A percentile compares a stretch with the other conserved stretches of the same genome.
Evolutionary conservation across 106 monocot species (phyloP).

Genomic region (Xerophyta viscosa): DNA sequence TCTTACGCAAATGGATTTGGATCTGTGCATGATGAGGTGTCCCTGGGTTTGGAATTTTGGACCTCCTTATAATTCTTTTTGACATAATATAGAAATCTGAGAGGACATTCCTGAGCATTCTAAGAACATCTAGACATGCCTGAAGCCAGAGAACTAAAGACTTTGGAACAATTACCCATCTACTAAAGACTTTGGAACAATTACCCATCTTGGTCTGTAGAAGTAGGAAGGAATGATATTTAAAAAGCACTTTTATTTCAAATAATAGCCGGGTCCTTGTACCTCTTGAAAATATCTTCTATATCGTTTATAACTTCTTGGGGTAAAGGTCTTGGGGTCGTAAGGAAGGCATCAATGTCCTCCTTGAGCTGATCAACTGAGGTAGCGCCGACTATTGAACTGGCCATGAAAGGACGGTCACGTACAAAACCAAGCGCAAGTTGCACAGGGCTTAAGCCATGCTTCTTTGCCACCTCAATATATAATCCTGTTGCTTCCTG

Average conservation of each 20-base stretch:
- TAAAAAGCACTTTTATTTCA: conserved; percentile 1
- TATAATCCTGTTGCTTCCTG: conserved; percentile 77
- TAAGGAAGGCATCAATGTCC: conserved; percentile 68
- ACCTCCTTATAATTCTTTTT: no score
- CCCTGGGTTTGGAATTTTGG: no score
- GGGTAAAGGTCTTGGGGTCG: conserved; percentile 52
- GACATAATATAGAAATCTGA: no score
- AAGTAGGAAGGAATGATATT: no score
- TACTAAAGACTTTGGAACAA: no score
- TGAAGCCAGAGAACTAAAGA: no score
- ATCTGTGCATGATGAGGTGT: no score
- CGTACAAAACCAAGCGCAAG: conserved; percentile 86
- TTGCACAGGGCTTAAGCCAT: conserved; percentile 78
- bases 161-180: no score
- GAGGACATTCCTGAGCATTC: no score
- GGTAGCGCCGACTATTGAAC: conserved; percentile 85
- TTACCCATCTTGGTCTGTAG: no score
- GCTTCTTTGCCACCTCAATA: conserved; percentile 49
- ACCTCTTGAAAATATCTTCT: conserved; percentile 64
- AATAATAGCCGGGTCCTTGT: conserved; percentile 65
- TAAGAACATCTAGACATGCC: no score
- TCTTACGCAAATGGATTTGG: no score
- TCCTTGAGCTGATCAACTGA: conserved; percentile 83
- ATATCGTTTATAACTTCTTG: conserved; percentile 54
- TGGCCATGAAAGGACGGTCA: conserved; percentile 63